Evolutionary conservation across 805 yeast species (phyloP), one percentile per base, ranked within the genome.

Genomic region (Metschnikowia rubicola): DNA sequence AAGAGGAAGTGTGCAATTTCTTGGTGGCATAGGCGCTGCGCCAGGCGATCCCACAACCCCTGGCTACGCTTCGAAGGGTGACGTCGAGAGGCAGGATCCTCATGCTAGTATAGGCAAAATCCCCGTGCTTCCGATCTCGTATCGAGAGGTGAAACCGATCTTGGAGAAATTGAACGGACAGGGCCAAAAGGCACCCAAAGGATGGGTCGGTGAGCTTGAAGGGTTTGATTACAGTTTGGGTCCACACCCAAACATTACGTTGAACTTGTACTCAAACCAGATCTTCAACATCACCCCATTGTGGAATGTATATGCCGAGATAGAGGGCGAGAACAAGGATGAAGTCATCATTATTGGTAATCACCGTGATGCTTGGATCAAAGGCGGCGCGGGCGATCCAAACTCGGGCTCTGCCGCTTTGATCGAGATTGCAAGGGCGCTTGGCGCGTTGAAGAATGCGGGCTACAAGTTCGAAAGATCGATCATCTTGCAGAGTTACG

Each of bases 1-100:
- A 56, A 71, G 87, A 59, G 85, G 82, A 3, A 75, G 86, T 8
- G 83, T 79, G 0, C 80, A 74, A 49, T 80, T 70, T 51, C 70
- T 81, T 46, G 75, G 81, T 3, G 79, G 78, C n/a, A 53, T 58
- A 5, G 73, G 72, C 8, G 58, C 68, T 30, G 72, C 73, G 42
- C 88, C 90, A 0, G 91, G 91, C 10, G 92, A 85, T 59, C 91
- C 91, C 32, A 81, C 90, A 0, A 83, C 90, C 2, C 88, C 88
- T 8, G 88, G 88, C 61, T 13, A 79, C 67, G 76, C 88, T 2
- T 78, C 86, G 19, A 64, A 31, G 39, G 58, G 58, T 2, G 53
- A 54, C n/a, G 59, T 54, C 7, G 51, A 52, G 34, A 41, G 59
- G 29, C 41, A 48, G 28, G 59, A 56, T 21, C 59, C 59, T 0